A percentile compares a stretch with the other conserved stretches of the same genome.
phyloP scores from a whole-genome alignment of 805 yeast species.

The Kluyveromyces lactis region DNA sequence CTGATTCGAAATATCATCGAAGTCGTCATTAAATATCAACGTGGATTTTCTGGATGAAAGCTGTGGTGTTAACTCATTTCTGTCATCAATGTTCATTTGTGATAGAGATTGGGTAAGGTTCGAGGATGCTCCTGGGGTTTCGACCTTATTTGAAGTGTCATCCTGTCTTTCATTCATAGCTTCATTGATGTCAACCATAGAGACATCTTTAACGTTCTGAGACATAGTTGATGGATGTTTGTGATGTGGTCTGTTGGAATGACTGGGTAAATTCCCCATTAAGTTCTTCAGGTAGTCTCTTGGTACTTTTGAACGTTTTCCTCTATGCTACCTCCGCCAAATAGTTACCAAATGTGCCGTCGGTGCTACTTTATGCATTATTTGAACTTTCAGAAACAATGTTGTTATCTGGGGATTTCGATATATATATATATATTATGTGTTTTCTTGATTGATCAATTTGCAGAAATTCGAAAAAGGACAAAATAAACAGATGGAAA shows the following conservation, averaged over 20 bases:
- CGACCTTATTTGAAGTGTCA: constrained; percentile 4
- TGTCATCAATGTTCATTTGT: constrained; percentile 28
- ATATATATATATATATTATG: too few species aligned
- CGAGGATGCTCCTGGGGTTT: constrained; percentile 3
- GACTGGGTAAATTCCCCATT: constrained; percentile 5
- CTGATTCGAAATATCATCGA: constrained; percentile 42
- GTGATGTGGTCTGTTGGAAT: not conserved
- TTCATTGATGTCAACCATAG: constrained; percentile 23
- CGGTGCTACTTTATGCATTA: too few species aligned
- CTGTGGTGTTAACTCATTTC: constrained; percentile 20
- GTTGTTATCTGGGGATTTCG: too few species aligned
- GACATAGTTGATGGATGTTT: constrained; percentile 6
- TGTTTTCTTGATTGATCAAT: too few species aligned
- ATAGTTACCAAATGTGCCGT: too few species aligned
- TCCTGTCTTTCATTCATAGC: constrained; percentile 11
- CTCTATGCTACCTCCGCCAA: too few species aligned
- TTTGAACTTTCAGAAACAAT: too few species aligned
- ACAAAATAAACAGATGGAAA: too few species aligned
- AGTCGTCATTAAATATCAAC: constrained; percentile 57
- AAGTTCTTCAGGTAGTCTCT: not conserved
- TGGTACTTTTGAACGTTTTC: too few species aligned
- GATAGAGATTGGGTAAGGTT: constrained; percentile 26
- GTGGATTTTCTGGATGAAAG: constrained; percentile 56
- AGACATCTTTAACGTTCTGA: constrained; percentile 19
- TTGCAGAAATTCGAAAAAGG: too few species aligned